These are phyloP conservation scores for Ophiostoma tasmaniense DNA, from an alignment of 2,329 filamentous ascomycete genomes.

Conservation along the genomic window DNA sequence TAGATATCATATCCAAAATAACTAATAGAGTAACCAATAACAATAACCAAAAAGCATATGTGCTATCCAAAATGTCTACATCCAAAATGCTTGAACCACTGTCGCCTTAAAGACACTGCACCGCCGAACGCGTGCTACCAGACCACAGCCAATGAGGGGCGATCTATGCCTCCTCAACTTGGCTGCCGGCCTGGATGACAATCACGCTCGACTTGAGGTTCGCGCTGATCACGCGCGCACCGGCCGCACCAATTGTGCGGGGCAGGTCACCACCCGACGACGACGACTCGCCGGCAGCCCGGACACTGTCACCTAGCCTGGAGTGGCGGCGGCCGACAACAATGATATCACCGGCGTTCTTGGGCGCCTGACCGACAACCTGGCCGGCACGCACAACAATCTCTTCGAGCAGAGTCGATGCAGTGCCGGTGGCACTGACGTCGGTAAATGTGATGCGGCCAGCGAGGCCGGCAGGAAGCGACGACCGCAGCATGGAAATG, in stretches of 20 bases:
- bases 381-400: constrained; percentile 46
- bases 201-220: constrained; percentile 59
- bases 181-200: constrained; percentile 53
- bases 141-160: background rate
- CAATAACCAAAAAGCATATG: background rate
- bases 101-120: background rate
- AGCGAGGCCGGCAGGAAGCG: constrained; percentile 28
- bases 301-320: constrained; percentile 20
- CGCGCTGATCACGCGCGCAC: constrained; percentile 49
- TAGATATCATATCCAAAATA: constrained; percentile 3
- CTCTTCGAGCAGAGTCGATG: constrained; percentile 33
- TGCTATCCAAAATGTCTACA: background rate
- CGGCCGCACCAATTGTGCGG: constrained; percentile 50
- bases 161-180: constrained; percentile 16
- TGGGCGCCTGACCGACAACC: constrained; percentile 49
- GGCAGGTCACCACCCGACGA: constrained; percentile 32
- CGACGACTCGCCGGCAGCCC: constrained; percentile 17
- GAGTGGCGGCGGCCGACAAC: constrained; percentile 52
- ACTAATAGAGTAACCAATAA: constrained; percentile 2
- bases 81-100: no score
- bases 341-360: constrained; percentile 63
- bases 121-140: background rate
- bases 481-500: constrained; percentile 29
- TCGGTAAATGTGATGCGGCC: constrained; percentile 41
- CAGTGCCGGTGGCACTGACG: constrained; percentile 32